Conservation (phyloP, 2,329 filamentous ascomycete species). For the Tolypocladium paradoxum region DNA sequence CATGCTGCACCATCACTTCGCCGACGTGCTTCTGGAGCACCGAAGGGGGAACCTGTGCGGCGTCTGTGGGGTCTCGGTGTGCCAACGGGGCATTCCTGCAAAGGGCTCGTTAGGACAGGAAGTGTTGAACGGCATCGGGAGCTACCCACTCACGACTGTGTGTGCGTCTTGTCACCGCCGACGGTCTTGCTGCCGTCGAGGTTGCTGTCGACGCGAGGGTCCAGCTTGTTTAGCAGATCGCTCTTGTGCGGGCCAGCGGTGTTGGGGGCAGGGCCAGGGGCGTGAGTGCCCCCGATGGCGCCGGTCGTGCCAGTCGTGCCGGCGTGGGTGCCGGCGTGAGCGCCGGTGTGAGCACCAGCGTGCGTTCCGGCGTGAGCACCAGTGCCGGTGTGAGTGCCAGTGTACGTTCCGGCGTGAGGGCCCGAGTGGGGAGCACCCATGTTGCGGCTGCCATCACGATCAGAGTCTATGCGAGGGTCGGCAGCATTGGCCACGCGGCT, state of each 20-base stretch:
- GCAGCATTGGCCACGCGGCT: slow-evolving; percentile 33
- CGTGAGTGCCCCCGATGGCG: slow-evolving; percentile 1
- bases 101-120: not conserved
- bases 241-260: slow-evolving; percentile 35
- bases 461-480: slow-evolving; percentile 41
- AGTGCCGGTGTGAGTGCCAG: slow-evolving; percentile 5
- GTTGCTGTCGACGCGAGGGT: slow-evolving; percentile 45
- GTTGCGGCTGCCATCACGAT: slow-evolving; percentile 30
- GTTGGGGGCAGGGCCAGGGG: slow-evolving; percentile 18
- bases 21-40: slow-evolving; percentile 37
- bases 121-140: not conserved
- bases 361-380: slow-evolving; percentile 24
- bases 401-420: slow-evolving; percentile 3
- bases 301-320: not conserved
- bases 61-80: slow-evolving; percentile 39
- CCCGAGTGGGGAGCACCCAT: slow-evolving; percentile 14
- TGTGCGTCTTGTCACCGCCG: slow-evolving; percentile 39
- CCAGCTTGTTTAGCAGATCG: slow-evolving; percentile 42
- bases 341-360: slow-evolving; percentile 9
- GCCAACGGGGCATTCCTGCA: slow-evolving; percentile 1
- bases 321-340: not conserved
- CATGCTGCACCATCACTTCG: slow-evolving; percentile 33
- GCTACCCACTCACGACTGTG: slow-evolving; percentile 22
- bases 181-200: slow-evolving; percentile 43
- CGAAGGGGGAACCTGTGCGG: slow-evolving; percentile 46